Evolutionary conservation across 805 yeast species (phyloP), one percentile per base, ranked within the genome.

Genomic region (Soucietia sequanensis): DNA sequence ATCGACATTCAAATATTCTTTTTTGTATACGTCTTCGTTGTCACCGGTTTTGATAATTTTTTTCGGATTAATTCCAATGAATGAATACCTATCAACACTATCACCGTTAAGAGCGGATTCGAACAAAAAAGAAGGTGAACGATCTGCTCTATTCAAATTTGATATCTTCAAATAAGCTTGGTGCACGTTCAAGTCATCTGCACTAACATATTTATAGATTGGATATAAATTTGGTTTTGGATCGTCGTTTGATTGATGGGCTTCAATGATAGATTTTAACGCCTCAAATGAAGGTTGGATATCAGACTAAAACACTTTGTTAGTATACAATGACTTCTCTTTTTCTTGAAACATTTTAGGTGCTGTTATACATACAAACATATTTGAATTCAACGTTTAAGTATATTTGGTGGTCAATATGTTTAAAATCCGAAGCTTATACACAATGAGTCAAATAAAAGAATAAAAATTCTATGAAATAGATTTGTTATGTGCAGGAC

Each of bases 51-150:
- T 77, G 48, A 93, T 83, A 35, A 83, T 71, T 50, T 89, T 85
- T 41, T 82, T 76, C 11, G 99, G 99, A 17, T 77, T 76, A 30
- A 81, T 70, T 3, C 99, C 99, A 54, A 93, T 80, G 58, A 90
- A 91, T 1, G 97, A 87, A 62, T 82, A 93, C 46, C 99, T 71
- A 43, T 86, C 95, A 20, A 93, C 78, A 30, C 83, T 81, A 55
- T 90, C 96, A 33, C 96, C 96, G 39, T 86, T 86, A 41, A 75
- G 76, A 2, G 98, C 95, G 47, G 91, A 80, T 60, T 93, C 99
- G 46, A 93, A 76, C 34, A 93, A 65, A 50, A 91, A 90, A 3
- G 95, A 83, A 24, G 83, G 84, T 0, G 70, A 51, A 45, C 84
- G 72, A 13, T 65, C 54, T 17, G 68, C 48, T 21, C 71, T 60